Conservation (phyloP, 2,329 filamentous ascomycete species). For the Bipolaris sorokiniana region DNA sequence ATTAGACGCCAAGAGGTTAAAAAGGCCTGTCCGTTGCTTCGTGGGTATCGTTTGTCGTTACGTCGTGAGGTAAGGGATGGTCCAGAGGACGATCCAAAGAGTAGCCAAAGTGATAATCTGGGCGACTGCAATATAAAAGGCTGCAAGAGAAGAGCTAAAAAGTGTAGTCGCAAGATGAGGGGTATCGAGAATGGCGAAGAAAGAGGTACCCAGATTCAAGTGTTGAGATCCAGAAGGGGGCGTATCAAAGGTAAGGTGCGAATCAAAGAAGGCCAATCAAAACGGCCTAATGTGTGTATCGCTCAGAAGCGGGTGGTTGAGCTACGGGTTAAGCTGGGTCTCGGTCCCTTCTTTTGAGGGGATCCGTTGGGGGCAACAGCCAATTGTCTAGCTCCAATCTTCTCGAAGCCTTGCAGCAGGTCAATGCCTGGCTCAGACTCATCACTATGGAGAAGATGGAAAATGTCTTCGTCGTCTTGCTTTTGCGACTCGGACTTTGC, state of each 20-base stretch:
- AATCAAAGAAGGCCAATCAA: constrained; percentile 9
- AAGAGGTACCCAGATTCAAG: constrained; percentile 15
- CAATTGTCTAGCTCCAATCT: constrained; percentile 63
- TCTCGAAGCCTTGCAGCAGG: constrained; percentile 76
- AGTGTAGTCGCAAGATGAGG: constrained; percentile 18
- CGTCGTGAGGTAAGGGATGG: constrained; percentile 37
- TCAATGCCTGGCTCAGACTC: constrained; percentile 69
- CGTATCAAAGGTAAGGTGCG: constrained; percentile 8
- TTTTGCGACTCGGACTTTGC: constrained; percentile 26
- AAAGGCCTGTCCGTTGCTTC: constrained; percentile 37
- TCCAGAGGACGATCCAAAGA: constrained; percentile 28
- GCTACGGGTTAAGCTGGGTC: constrained; percentile 41
- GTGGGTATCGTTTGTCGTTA: constrained; percentile 49
- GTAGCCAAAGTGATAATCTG: constrained; percentile 18
- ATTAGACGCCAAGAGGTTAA: constrained; percentile 32
- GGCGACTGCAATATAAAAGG: constrained; percentile 14
- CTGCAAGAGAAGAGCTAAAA: constrained; percentile 19
- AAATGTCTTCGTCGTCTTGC: constrained; percentile 61
- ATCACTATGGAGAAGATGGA: constrained; percentile 64
- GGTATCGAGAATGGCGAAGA: constrained; percentile 27
- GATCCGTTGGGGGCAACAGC: constrained; percentile 46
- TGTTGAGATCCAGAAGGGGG: constrained; percentile 12
- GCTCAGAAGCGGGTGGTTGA: constrained; percentile 44
- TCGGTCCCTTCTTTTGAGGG: constrained; percentile 38
- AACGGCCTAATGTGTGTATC: background rate